Evolutionary conservation across 805 yeast genomes (phyloP), one percentile per base, ranked within the genome.

Genomic region (Monosporozyma servazzii): DNA sequence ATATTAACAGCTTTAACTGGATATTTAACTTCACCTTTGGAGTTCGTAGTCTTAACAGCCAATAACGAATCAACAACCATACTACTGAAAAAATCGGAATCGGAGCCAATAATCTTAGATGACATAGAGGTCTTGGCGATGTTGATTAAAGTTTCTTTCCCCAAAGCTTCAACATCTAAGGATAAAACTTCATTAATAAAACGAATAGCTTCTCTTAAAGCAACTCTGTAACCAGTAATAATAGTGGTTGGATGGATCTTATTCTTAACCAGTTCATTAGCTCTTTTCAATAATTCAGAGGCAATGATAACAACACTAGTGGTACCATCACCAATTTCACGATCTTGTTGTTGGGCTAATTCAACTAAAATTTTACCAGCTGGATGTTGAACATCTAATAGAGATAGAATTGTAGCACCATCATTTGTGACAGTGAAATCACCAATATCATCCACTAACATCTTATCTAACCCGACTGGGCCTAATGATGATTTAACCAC

Each of bases 351-450:
- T 69, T 93, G 96, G 2, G 99, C 99, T 64, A 93, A 77, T 65
- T 93, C 98, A 48, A 93, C 99, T 53, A 93, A 75, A 61, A 93
- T 93, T 72, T 89, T 91, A 17, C 98, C 99, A 1, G 99, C 99
- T 36, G 99, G 99, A 69, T 93, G 99, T 71, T 93, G 96, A 48
- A 93, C 98, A 66, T 93, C 99, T 57, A 93, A 75, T 49, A 95
- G 71, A 9, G 88, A 78, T 56, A 93, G 75, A 62, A 93, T 93
- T 4, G 99, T 93, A 53, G 99, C 99, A 58, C 99, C 99, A 70
- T 93, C 99, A 71, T 93, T 93, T 45, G 99, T 93, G 48, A 93
- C 97, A 5, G 96, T 90, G 45, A 93, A 97, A 71, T 95, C 99
- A 56, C 99, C 99, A 71, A 93, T 95, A 64, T 93, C 99, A 70